Base-by-base conservation (phyloP, 192 early-diverging fungal species). In the Backusella australiensis region DNA sequence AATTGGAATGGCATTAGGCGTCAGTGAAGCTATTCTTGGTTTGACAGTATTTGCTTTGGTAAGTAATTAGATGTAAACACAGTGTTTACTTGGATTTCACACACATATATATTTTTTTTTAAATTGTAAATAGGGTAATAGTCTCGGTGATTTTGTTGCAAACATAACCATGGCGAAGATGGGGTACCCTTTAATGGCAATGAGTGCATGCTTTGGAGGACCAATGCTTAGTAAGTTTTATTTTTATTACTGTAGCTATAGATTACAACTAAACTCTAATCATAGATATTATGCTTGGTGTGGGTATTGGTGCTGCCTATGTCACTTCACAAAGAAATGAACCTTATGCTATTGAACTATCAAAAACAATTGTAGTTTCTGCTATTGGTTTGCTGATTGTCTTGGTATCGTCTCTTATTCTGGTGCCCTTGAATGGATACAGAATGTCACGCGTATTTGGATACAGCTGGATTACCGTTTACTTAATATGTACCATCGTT, bases 111-210 rank as follows among this genome's bases (percentile, higher is more conserved):
- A 7, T 63, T 36, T 17, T 23, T 8, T 1, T 74, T 39, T 39
- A 12, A 39, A 39, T 39, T 11, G 11, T 39, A 39, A 67, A 79
- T 74, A 89, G 86, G 92, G 93, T 19, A 93, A 94, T 78, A 93
- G 92, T 73, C 80, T 95, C 29, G 94, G 94, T 68, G 97, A 99
- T 75, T 86, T 99, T 72, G 92, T 98, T 29, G 96, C 97, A 12
- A 97, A 99, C 78, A 84, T 96, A 23, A 93, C 93, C 26, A 93
- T 99, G 70, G 95, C 97, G 3, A 88, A 86, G 73, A 93, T 95
- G 92, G 96, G 96, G 2, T 96, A 88, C 76, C 95, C 96, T 21
- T 87, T 92, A 72, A 99, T 99, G 96, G 97, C 96, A 1, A 89
- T 99, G 52, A 93, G 93, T 29, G 97, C 97, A 0, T 98, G 96